phyloP scores from a whole-genome alignment of 73 alveolate species.

The Symbiodinium pilosum region DNA sequence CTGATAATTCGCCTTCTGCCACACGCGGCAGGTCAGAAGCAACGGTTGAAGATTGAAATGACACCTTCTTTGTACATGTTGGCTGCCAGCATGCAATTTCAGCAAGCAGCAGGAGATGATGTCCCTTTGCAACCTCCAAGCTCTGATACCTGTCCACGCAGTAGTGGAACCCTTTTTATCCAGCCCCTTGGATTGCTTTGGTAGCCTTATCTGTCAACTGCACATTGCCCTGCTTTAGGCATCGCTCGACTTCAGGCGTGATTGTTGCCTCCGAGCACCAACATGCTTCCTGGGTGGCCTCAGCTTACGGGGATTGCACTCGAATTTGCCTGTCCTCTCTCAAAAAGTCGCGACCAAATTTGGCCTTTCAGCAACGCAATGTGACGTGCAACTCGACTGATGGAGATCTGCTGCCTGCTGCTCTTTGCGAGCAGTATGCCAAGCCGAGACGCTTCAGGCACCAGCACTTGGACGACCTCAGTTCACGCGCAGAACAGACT shows the following conservation, averaged over 20 bases:
- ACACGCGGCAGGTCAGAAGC: background rate
- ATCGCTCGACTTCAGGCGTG: constrained; percentile 26
- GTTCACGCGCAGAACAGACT: no score
- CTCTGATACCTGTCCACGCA: background rate
- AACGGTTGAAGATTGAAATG: no score
- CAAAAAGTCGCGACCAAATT: background rate
- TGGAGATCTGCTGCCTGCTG: constrained; percentile 8
- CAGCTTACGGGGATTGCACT: constrained; percentile 27
- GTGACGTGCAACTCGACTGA: constrained; percentile 17
- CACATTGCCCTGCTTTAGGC: background rate
- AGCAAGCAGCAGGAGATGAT: background rate
- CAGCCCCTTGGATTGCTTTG: constrained; percentile 30
- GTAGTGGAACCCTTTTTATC: constrained; percentile 42
- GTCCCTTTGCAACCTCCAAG: background rate
- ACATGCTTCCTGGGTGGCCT: constrained; percentile 45
- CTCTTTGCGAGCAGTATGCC: constrained; percentile 32
- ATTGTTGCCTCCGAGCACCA: background rate
- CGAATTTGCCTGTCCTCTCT: constrained; percentile 34
- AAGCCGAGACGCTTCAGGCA: constrained; percentile 65
- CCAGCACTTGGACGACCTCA: no score
- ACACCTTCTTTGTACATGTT: no score
- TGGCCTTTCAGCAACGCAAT: constrained; percentile 18
- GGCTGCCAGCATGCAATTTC: no score
- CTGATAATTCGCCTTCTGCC: constrained; percentile 5
- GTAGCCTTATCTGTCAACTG: no score